phyloP scores from a whole-genome alignment of 768 basidiomycete species.

The Xerocomellus chrysenteron region DNA sequence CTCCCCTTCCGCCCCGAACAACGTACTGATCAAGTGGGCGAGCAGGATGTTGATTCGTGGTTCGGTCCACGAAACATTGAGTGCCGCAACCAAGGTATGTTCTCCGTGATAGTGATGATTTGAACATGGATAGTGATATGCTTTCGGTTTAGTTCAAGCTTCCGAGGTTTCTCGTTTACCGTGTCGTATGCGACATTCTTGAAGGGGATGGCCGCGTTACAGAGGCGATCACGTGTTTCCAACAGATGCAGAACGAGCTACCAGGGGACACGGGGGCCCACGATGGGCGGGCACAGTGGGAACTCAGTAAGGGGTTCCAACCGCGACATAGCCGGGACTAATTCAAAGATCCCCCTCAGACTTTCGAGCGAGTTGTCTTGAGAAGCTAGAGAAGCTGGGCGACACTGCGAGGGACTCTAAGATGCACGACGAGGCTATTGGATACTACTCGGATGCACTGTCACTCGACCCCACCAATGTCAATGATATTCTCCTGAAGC shows the following conservation, averaged over 20 bases:
- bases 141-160: no score
- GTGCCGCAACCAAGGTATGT: no score
- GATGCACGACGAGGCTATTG: background rate
- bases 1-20: background rate
- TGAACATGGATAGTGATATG: no score
- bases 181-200: no score
- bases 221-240: background rate
- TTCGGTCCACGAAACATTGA: no score
- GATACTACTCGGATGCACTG: background rate
- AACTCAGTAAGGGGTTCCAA: background rate
- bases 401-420: background rate
- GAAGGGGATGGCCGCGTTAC: background rate
- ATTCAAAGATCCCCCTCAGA: background rate
- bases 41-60: no score
- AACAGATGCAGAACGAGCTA: background rate
- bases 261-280: background rate
- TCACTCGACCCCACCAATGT: background rate
- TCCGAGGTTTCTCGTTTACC: no score
- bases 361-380: background rate
- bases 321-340: background rate
- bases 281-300: background rate
- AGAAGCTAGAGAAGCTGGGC: background rate
- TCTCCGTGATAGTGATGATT: no score
- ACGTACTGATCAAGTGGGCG: no score
- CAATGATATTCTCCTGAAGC: background rate